Percentiles rank a stretch among this genome's conserved stretches.
Evolutionary conservation across 169 alveolate genomes (phyloP).

Genomic region (Pseudocohnilembus persalinus): DNA sequence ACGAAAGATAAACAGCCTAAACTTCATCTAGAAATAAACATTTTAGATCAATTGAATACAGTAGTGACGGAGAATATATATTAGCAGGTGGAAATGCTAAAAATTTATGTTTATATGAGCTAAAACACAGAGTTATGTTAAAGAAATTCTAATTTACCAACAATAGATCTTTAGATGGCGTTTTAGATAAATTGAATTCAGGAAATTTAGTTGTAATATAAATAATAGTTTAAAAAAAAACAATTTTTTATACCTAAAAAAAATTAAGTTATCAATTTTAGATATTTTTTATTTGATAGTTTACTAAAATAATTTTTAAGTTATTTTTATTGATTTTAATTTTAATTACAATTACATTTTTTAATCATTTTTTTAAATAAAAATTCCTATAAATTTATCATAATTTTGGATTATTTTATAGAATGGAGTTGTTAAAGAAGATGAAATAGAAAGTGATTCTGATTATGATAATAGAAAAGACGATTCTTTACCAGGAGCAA

Average conservation of each 20-base stretch:
- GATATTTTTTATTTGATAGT: not conserved
- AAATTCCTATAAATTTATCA: too few relatives aligned
- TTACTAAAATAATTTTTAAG: constrained; percentile 7
- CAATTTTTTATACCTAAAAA: too few relatives aligned
- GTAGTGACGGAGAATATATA: constrained; percentile 75
- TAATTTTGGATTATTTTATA: too few relatives aligned
- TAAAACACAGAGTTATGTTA: constrained; percentile 71
- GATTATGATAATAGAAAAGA: constrained; percentile 59
- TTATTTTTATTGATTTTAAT: too few relatives aligned
- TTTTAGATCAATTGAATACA: constrained; percentile 69
- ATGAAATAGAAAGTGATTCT: constrained; percentile 49
- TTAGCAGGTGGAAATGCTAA: constrained; percentile 86
- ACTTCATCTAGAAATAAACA: constrained; percentile 69
- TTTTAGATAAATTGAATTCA: constrained; percentile 63
- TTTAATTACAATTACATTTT: too few relatives aligned
- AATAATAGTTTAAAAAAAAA: too few relatives aligned
- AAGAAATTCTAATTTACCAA: constrained; percentile 70
- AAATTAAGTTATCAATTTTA: constrained; percentile 25
- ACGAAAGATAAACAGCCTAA: constrained; percentile 69
- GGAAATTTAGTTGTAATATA: constrained; percentile 29
- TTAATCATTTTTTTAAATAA: too few relatives aligned
- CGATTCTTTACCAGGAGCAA: constrained; percentile 74
- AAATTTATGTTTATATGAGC: constrained; percentile 78
- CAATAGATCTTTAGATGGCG: constrained; percentile 83
- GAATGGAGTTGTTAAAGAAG: constrained; percentile 50